Evolutionary conservation across 129 eudicot genomes (phyloP).

Genomic region (Helianthus annuus): DNA sequence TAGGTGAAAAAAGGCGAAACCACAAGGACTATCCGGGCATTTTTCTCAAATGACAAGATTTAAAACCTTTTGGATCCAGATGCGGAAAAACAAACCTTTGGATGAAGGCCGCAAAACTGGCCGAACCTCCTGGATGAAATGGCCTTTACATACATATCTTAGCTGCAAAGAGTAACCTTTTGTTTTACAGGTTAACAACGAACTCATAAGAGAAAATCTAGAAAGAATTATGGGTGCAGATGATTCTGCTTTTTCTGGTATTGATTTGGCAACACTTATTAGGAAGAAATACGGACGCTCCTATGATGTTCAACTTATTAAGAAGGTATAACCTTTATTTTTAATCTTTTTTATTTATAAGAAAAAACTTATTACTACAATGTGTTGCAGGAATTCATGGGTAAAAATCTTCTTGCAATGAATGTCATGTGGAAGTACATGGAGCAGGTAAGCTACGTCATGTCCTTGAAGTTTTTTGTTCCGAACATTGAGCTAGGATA

Average conservation of each 20-base stretch:
- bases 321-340: constrained; percentile 58
- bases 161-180: constrained; percentile 18
- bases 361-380: neutral
- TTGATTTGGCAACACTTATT: constrained; percentile 93
- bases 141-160: neutral
- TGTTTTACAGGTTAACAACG: constrained; percentile 58
- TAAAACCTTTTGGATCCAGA: too few relatives aligned
- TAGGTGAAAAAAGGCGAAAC: too few relatives aligned
- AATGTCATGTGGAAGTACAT: constrained; percentile 95
- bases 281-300: constrained; percentile 91
- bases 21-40: too few relatives aligned
- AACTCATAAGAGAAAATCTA: constrained; percentile 67
- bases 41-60: too few relatives aligned
- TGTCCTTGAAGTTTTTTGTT: constrained; percentile 1
- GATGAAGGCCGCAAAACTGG: too few relatives aligned
- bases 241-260: constrained; percentile 85
- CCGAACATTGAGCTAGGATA: neutral
- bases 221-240: constrained; percentile 87
- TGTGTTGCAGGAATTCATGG: constrained; percentile 87
- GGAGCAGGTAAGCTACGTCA: constrained; percentile 69
- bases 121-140: too few relatives aligned
- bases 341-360: neutral
- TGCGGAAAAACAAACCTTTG: too few relatives aligned
- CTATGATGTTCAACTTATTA: constrained; percentile 91
- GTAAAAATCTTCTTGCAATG: constrained; percentile 94